phyloP scores from a whole-genome alignment of 2,329 filamentous ascomycete species.

The Sclerotinia trifoliorum region DNA sequence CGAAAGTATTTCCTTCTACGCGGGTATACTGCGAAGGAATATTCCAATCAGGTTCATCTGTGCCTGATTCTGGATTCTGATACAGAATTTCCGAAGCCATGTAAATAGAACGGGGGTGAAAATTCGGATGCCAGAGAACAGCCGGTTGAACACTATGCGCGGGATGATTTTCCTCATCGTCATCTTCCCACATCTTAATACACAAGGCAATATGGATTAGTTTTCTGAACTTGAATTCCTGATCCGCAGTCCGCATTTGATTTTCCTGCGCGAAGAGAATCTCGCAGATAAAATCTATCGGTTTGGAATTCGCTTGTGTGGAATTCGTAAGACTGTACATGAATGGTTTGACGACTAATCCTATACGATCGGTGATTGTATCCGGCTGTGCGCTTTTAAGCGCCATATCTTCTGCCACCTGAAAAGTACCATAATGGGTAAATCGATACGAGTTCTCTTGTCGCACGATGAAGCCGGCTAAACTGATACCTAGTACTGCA shows the following conservation, averaged over 20 bases:
- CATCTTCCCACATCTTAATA: neutral
- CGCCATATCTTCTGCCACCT: neutral
- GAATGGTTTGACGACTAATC: neutral
- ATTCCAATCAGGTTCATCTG: too few relatives aligned
- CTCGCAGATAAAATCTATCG: slow-evolving; percentile 1
- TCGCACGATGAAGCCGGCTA: neutral
- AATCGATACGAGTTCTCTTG: neutral
- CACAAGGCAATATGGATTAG: neutral
- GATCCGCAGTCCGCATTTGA: neutral
- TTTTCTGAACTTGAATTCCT: neutral
- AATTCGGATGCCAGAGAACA: neutral
- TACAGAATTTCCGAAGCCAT: too few relatives aligned
- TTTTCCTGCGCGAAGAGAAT: neutral
- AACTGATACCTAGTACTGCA: neutral
- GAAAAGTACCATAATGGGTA: neutral
- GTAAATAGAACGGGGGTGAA: neutral
- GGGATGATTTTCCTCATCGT: neutral
- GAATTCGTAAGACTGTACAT: neutral
- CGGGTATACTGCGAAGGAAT: too few relatives aligned
- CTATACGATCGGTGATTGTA: neutral
- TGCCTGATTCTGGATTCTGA: too few relatives aligned
- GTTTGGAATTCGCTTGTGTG: neutral
- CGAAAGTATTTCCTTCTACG: too few relatives aligned
- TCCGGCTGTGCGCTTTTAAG: neutral
- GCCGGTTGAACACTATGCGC: neutral